phyloP scores from a whole-genome alignment of 331 rosid genomes.

The Quercus tomentella region DNA sequence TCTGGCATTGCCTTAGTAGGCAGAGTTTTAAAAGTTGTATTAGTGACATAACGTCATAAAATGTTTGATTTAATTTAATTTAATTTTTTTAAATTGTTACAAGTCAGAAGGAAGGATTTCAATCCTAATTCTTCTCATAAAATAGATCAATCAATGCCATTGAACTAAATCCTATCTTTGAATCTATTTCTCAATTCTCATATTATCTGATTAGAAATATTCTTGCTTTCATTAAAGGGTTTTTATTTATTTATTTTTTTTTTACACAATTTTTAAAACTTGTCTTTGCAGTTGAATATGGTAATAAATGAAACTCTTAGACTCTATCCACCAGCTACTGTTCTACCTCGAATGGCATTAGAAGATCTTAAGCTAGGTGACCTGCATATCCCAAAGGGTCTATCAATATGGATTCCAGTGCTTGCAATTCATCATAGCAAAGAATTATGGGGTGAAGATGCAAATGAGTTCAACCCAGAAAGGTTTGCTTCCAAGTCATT shows the following conservation, averaged over 20 bases:
- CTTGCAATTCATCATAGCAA: slow-evolving; percentile 89
- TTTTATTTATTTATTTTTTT: not conserved
- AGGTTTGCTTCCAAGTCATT: slow-evolving; percentile 78
- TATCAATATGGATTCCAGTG: slow-evolving; percentile 95
- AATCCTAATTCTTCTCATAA: no score
- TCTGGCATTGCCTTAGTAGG: slow-evolving; percentile 2
- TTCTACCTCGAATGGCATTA: slow-evolving; percentile 91
- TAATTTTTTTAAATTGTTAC: no score
- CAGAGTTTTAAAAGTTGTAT: not conserved
- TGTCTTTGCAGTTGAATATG: slow-evolving; percentile 64
- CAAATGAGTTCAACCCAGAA: slow-evolving; percentile 82
- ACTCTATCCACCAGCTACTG: slow-evolving; percentile 88
- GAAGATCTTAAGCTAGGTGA: slow-evolving; percentile 83
- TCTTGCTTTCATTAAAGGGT: not conserved
- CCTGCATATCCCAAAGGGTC: slow-evolving; percentile 81
- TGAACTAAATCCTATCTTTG: not conserved
- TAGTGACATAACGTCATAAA: not conserved
- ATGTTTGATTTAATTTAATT: not conserved
- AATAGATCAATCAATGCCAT: no score
- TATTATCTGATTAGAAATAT: not conserved
- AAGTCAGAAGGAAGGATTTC: no score
- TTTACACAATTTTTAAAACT: not conserved
- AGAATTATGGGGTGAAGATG: slow-evolving; percentile 91
- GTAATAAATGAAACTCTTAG: slow-evolving; percentile 89
- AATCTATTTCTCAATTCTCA: not conserved